Percentiles rank a stretch among this genome's conserved stretches.
These are phyloP conservation scores for Vigna nakashimae DNA, from an alignment of 306 rosid genomes.

Conservation along the genomic window DNA sequence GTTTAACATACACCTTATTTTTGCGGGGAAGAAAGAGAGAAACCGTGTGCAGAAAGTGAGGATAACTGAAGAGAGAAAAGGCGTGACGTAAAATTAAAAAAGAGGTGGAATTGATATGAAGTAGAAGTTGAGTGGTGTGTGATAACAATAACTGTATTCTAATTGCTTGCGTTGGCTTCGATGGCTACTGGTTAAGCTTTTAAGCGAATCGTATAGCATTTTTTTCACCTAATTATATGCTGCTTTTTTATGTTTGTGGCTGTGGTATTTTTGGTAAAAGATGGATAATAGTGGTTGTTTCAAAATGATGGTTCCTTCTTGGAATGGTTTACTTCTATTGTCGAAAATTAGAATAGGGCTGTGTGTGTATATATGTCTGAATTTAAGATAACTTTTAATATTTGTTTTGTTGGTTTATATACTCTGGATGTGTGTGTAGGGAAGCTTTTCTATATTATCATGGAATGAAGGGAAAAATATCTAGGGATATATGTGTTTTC, in stretches of 20 bases:
- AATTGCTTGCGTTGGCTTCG: background rate
- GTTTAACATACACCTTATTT: background rate
- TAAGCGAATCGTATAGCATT: background rate
- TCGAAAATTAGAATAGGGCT: background rate
- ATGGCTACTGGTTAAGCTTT: background rate
- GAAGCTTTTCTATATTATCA: background rate
- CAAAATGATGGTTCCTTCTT: background rate
- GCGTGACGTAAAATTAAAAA: background rate
- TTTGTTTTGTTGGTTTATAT: background rate
- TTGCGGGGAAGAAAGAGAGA: background rate
- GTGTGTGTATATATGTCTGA: background rate
- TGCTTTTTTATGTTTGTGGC: background rate
- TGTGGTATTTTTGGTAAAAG: background rate
- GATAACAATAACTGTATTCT: background rate
- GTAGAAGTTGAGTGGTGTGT: background rate
- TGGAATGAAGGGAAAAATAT: slow-evolving; percentile 10
- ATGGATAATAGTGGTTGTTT: background rate
- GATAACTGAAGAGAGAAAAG: background rate
- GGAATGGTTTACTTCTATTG: slow-evolving; percentile 15
- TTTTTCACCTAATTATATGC: background rate
- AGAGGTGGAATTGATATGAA: background rate
- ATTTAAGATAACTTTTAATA: background rate
- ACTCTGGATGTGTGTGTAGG: background rate
- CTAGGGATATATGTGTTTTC: slow-evolving; percentile 5
- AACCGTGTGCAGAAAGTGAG: background rate